Conservation (phyloP, 805 yeast genomes). For the Candida sithepensis region DNA sequence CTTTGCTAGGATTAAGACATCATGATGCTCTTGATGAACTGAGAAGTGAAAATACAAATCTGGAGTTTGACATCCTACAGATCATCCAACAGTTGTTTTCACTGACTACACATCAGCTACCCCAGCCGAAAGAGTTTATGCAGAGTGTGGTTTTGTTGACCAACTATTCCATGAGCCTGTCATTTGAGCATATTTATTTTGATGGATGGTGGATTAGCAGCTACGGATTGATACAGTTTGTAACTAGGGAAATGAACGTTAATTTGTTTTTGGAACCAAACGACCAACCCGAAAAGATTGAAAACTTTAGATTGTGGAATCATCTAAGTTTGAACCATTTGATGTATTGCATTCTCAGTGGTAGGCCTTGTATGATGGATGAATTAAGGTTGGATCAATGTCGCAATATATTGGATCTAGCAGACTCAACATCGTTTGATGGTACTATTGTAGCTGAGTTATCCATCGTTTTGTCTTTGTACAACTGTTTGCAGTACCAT, state of each 20-base stretch:
- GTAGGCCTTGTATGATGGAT: slow-evolving; percentile 66
- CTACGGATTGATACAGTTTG: slow-evolving; percentile 57
- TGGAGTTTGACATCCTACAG: slow-evolving; percentile 37
- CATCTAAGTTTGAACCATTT: slow-evolving; percentile 65
- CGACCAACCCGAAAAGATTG: slow-evolving; percentile 28
- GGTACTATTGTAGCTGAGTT: slow-evolving; percentile 74
- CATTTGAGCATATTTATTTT: slow-evolving; percentile 47
- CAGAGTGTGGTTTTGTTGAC: slow-evolving; percentile 63
- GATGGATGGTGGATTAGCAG: slow-evolving; percentile 73
- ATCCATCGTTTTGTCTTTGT: slow-evolving; percentile 52
- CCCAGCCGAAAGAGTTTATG: slow-evolving; percentile 47
- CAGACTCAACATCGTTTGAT: slow-evolving; percentile 66
- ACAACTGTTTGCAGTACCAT: slow-evolving; percentile 50
- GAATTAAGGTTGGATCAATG: slow-evolving; percentile 57
- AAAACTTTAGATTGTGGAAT: slow-evolving; percentile 64
- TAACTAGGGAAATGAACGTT: slow-evolving; percentile 44
- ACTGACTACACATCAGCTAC: slow-evolving; percentile 37
- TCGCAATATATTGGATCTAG: slow-evolving; percentile 51
- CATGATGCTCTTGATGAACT: slow-evolving; percentile 8
- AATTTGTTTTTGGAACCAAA: slow-evolving; percentile 23
- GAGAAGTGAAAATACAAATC: slow-evolving; percentile 22
- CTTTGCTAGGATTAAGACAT: slow-evolving; percentile 55
- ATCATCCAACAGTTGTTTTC: slow-evolving; percentile 46
- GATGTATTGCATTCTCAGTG: slow-evolving; percentile 58
- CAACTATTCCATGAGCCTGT: slow-evolving; percentile 55